A percentile compares a stretch with the other conserved stretches of the same genome.
Evolutionary conservation across 495 filamentous ascomycete genomes (phyloP).

Genomic region (Physcia stellaris): DNA sequence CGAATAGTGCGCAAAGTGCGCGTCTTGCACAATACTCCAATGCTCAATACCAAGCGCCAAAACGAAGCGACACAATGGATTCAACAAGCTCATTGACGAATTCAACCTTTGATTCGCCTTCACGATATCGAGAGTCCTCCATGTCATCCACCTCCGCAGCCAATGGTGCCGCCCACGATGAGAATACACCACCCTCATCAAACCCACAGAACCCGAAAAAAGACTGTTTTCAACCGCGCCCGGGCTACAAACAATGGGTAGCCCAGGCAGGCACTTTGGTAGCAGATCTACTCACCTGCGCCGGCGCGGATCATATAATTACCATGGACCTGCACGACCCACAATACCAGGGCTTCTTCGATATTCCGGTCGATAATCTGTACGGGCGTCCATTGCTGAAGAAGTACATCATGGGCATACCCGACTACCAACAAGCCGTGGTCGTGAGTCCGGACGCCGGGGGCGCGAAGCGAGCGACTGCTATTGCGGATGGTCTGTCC

Average conservation of each 20-base stretch:
- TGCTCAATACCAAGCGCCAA: constrained; percentile 26
- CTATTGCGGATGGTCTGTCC: constrained; percentile 83
- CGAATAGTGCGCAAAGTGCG: constrained; percentile 19
- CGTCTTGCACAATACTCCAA: constrained; percentile 21
- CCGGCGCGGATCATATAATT: constrained; percentile 91
- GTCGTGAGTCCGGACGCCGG: constrained; percentile 95
- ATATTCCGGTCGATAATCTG: constrained; percentile 86
- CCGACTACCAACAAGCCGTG: constrained; percentile 73
- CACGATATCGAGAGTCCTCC: constrained; percentile 7
- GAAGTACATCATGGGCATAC: constrained; percentile 81
- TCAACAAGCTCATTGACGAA: constrained; percentile 34
- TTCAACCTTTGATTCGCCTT: too few species aligned
- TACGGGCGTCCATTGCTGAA: constrained; percentile 80
- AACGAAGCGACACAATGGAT: constrained; percentile 49
- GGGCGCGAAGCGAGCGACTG: constrained; percentile 92
- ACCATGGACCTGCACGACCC: constrained; percentile 95
- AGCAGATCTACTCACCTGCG: constrained; percentile 86
- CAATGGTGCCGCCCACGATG: constrained; percentile 36
- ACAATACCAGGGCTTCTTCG: constrained; percentile 97
- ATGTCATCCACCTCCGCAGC: constrained; percentile 11
- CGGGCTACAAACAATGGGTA: constrained; percentile 97
- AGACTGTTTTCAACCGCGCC: constrained; percentile 58
- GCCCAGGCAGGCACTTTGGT: constrained; percentile 93
- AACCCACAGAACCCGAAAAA: constrained; percentile 29
- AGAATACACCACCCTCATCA: constrained; percentile 37